phyloP scores from a whole-genome alignment of 176 grass and related monocot species.

The Poa annua region DNA sequence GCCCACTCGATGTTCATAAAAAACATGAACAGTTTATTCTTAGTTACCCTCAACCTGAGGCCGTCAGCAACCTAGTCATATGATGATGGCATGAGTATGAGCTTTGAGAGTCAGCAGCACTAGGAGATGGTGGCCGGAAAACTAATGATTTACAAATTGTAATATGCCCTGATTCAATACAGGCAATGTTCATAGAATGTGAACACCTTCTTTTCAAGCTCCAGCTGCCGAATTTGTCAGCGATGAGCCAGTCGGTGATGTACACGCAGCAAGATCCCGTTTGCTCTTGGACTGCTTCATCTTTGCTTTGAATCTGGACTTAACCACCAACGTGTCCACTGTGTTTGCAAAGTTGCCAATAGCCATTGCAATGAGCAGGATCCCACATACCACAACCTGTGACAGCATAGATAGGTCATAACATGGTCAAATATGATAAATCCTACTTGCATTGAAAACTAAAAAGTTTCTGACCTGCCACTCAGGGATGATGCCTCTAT shows the following conservation, averaged over 20 bases:
- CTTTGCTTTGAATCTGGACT: conserved; percentile 87
- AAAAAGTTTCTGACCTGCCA: conserved; percentile 80
- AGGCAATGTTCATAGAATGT: conserved; percentile 19
- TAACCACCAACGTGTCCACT: conserved; percentile 78
- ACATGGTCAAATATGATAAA: conserved; percentile 9
- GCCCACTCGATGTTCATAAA: conserved; percentile 31
- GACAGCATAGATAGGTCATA: conserved; percentile 32
- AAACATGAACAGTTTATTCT: conserved; percentile 50
- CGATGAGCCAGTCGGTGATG: conserved; percentile 41
- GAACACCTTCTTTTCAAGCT: conserved; percentile 37
- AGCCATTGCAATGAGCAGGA: conserved; percentile 90
- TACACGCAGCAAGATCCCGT: conserved; percentile 55
- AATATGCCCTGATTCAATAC: conserved; percentile 36
- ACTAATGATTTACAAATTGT: conserved; percentile 58
- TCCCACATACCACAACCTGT: conserved; percentile 79
- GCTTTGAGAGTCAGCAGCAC: conserved; percentile 30
- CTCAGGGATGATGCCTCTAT: conserved; percentile 62
- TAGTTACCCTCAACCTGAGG: conserved; percentile 41
- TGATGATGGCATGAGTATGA: conserved; percentile 38
- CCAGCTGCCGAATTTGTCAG: conserved; percentile 36
- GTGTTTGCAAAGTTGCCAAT: conserved; percentile 89
- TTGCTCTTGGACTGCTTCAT: conserved; percentile 79
- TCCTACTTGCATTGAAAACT: neutral
- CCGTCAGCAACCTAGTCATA: conserved; percentile 42
- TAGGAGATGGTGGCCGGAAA: conserved; percentile 42